Base-by-base conservation (phyloP, 1,284 basidiomycete species). In the Inonotus obliquus region DNA sequence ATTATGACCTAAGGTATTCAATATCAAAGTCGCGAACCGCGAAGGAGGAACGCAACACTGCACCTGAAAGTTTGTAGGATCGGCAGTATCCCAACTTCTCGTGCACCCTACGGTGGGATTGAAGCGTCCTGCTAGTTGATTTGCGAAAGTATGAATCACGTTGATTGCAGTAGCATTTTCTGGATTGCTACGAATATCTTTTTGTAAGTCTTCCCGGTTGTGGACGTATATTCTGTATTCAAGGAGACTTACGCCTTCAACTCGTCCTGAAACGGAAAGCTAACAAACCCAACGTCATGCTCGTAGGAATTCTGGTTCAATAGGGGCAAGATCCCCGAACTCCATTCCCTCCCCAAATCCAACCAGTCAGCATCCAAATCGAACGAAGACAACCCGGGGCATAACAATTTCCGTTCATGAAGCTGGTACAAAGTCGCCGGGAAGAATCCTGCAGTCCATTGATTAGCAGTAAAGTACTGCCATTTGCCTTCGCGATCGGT, bases 391-490 rank as follows among this genome's bases (percentile, higher is more conserved):
- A 74, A 64, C 41, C 17, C 5, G 32, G 73, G 75, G 64, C 86
- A 88, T 3, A 84, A 71, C 23, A 67, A 66, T 61, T 75, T 74
- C 25, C 86, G 76, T 48, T 77, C 75, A 68, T 85, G 75, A 63
- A 89, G 72, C 5, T 80, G 81, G 65, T 89, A 89, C 25, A 81
- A 71, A 1, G 81, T 80, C 10, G 78, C 76, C 0, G 86, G 84
- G 70, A 89, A 84, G 76, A 89, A 89, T 0, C 84, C 86, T 5
- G 82, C 79, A 0, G 86, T 87, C 87, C 87, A 89, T 3, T 78
- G 80, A 66, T 86, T 78, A 0, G 81, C 77, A 3, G 64, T 54
- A 70, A 85, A 83, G 62, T 76, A 79, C 2, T 72, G 68, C 85
- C 85, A 89, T 17, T 68, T 68, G 0, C 84, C 85, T 1, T 67